These are phyloP conservation scores for Zygnema cylindricum DNA, from an alignment of 139 green algal species.

Conservation along the genomic window DNA sequence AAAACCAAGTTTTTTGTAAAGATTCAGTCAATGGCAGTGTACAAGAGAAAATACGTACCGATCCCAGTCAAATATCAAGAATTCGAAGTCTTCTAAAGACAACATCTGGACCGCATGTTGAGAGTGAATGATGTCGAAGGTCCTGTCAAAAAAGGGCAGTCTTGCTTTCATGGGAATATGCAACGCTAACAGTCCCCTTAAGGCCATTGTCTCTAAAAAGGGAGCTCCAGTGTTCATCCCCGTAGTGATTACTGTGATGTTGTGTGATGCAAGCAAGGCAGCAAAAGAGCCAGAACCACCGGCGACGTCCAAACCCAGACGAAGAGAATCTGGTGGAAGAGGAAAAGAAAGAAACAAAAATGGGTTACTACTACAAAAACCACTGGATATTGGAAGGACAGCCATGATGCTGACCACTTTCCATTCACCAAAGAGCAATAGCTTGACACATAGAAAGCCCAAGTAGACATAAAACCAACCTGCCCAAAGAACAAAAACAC, in stretches of 20 bases:
- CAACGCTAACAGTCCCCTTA: background rate
- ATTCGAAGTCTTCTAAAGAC: background rate
- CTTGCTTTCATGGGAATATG: conserved; percentile 7
- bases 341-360: no score
- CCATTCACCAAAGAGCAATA: no score
- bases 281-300: conserved; percentile 28
- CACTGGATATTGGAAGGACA: no score
- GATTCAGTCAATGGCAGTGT: no score
- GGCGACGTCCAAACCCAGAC: conserved; percentile 31
- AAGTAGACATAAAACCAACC: no score
- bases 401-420: no score
- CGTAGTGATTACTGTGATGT: conserved; percentile 27
- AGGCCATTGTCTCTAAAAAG: conserved; percentile 27
- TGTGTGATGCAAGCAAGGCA: conserved; percentile 11
- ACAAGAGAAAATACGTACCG: background rate
- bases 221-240: conserved; percentile 34
- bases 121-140: conserved; percentile 18
- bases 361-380: no score
- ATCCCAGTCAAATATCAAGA: conserved; percentile 30
- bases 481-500: no score
- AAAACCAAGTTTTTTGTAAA: no score
- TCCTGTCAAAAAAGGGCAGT: conserved; percentile 23
- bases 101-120: conserved; percentile 9
- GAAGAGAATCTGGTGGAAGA: background rate
- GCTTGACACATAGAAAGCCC: no score